phyloP scores from a whole-genome alignment of 768 basidiomycete genomes.

The Boletus vermiculosoides region DNA sequence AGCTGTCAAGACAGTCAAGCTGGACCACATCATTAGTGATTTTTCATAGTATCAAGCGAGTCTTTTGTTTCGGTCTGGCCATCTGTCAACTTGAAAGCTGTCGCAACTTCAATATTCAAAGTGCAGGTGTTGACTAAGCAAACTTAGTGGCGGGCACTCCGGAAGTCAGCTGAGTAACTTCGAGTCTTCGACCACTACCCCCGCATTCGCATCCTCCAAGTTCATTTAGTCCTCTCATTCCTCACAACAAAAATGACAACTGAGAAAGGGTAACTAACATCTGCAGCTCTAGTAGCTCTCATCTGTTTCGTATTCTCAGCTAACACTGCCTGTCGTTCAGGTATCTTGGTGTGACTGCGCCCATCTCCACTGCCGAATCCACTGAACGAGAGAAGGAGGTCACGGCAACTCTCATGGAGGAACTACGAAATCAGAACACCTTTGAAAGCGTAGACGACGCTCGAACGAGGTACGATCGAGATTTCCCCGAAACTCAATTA shows the following conservation, averaged over 20 bases:
- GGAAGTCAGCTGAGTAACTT: constrained; percentile 15
- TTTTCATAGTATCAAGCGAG: not conserved
- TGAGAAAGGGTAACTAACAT: constrained; percentile 38
- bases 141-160: constrained; percentile 12
- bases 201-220: constrained; percentile 10
- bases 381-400: constrained; percentile 80
- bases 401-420: constrained; percentile 83
- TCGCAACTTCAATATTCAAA: too few species aligned
- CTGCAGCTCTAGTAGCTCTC: constrained; percentile 7
- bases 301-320: not conserved
- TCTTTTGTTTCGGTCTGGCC: not conserved
- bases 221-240: constrained; percentile 5
- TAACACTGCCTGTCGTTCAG: constrained; percentile 37
- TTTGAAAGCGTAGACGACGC: constrained; percentile 91
- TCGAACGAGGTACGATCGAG: constrained; percentile 65
- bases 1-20: not conserved
- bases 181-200: constrained; percentile 13
- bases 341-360: constrained; percentile 80
- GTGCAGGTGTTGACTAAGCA: constrained; percentile 24
- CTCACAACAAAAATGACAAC: constrained; percentile 36
- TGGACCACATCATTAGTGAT: not conserved
- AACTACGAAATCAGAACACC: constrained; percentile 78
- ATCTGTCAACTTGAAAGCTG: too few species aligned
- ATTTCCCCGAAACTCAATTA: constrained; percentile 6
- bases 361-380: constrained; percentile 76